Evolutionary conservation across 2,329 filamentous ascomycete species (phyloP).

Genomic region (Trichoderma sp.): DNA sequence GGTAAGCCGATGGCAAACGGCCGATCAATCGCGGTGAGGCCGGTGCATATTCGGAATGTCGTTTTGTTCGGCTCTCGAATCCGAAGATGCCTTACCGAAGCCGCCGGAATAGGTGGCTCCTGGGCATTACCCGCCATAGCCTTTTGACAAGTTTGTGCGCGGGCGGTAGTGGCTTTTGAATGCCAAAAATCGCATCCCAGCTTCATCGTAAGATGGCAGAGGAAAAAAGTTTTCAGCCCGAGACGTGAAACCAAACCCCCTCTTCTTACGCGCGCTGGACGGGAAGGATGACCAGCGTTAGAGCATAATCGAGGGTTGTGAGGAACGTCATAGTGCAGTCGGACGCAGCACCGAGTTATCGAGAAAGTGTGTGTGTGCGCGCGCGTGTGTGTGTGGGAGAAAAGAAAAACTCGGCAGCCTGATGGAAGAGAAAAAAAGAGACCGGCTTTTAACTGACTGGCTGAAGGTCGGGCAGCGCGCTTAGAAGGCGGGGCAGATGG

Average conservation of each 20-base stretch:
- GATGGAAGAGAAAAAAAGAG: neutral
- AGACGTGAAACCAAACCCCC: neutral
- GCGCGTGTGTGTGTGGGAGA: neutral
- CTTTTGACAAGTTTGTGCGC: neutral
- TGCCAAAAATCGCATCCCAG: neutral
- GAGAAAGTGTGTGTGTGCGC: neutral
- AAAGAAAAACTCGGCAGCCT: neutral
- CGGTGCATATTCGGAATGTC: neutral
- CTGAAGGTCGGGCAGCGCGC: constrained; percentile 7
- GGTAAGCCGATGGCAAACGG: neutral
- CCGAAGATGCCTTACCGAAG: neutral
- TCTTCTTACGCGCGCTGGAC: neutral
- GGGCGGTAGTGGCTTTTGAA: neutral
- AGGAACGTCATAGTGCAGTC: constrained; percentile 15
- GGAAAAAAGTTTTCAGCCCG: neutral
- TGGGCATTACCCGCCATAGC: neutral
- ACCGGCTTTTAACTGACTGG: constrained; percentile 5
- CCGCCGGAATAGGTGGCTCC: constrained; percentile 7
- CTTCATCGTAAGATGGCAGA: neutral
- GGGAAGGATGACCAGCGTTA: constrained; percentile 6
- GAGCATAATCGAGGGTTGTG: neutral
- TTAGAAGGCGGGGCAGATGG: constrained; percentile 8
- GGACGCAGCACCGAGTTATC: neutral
- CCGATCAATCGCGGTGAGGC: neutral
- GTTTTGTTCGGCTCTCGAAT: neutral